Conservation (phyloP, 768 basidiomycete species). For the Termitomyces sp. region DNA sequence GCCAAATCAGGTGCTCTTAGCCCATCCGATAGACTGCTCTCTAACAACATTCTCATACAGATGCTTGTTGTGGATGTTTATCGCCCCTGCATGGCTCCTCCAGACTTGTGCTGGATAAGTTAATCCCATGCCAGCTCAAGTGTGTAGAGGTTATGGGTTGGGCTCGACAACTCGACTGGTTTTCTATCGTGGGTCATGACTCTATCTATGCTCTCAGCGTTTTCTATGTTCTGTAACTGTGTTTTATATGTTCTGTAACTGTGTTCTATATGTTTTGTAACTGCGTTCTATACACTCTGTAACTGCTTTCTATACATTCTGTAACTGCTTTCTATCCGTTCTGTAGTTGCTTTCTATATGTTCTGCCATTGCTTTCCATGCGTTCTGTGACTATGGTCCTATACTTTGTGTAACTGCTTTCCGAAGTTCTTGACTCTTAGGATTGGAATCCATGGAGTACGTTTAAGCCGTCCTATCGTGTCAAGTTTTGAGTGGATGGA, state of each 20-base stretch:
- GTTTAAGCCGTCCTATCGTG: background rate
- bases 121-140: conserved; percentile 37
- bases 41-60: background rate
- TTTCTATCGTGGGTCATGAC: background rate
- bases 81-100: conserved; percentile 42
- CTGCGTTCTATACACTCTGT: background rate
- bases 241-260: background rate
- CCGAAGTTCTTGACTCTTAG: background rate
- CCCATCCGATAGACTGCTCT: background rate
- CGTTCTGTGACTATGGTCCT: background rate
- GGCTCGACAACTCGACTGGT: conserved; percentile 4
- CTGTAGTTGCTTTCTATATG: background rate
- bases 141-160: conserved; percentile 57
- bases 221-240: background rate
- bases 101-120: conserved; percentile 50
- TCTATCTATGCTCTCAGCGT: background rate
- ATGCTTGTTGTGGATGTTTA: background rate
- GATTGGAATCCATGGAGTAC: background rate
- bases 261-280: background rate
- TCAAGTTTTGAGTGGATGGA: background rate
- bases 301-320: background rate
- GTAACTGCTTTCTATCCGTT: background rate
- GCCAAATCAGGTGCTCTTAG: too few species aligned
- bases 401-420: background rate
- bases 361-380: background rate